Base-by-base conservation (phyloP, 1,284 basidiomycete genomes). In the Hemileia vastatrix region DNA sequence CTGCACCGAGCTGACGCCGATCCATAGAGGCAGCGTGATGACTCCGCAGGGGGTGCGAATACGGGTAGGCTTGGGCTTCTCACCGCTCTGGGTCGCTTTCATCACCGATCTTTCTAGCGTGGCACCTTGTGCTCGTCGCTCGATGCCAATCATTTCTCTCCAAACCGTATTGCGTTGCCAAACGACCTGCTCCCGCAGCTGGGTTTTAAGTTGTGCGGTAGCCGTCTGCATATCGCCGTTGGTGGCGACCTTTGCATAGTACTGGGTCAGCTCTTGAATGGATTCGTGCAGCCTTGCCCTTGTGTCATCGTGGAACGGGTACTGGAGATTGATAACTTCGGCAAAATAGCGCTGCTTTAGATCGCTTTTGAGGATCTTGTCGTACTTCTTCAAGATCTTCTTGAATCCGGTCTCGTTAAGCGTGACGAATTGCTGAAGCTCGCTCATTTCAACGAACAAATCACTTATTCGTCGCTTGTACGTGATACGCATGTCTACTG, bases 311-410 rank as follows among this genome's bases (percentile, higher is more conserved):
- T 80, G 81, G 79, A 93, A 95, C 0, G 90, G 90, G 23, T 77
- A 70, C 0, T 84, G 79, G 0, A 78, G 76, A 68, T 89, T 84
- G n/a, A 97, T 86, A 11, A 82, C 78, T 4, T 85, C 80, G 64
- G 85, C 82, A 70, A 97, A 80, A 76, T 94, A 97, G 9, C 81
- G 77, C 66, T 88, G 84, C 79, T 94, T 88, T 66, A 96, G 83
- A 81, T 87, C 83, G 66, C 83, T 88, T 67, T 86, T 85, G 1
- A 86, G 90, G 67, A 95, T 89, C 77, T 97, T 97, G 81, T 97
- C 94, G 73, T 95, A 96, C 87, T 97, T 97, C 77, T 98, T 98
- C 71, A 96, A 76, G 44, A 96, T 94, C 81, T 98, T 97, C 70
- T 90, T 84, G 78, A 97, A 90, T 0, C 93, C 95, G 0, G 89